Base-by-base conservation (phyloP, 768 basidiomycete species). In the Suillus ampliporus region DNA sequence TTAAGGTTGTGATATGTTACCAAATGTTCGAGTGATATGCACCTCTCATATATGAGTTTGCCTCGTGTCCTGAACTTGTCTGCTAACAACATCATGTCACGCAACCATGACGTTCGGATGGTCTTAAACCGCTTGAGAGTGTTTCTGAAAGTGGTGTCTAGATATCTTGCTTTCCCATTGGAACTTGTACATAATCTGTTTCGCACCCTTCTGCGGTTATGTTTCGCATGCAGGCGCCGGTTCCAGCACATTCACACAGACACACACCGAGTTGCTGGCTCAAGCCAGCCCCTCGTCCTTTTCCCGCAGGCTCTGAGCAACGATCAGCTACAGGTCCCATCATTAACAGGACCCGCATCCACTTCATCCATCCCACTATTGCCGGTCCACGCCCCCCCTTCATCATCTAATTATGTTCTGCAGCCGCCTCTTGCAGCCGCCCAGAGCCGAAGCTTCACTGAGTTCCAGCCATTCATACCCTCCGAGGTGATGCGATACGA, bases 401-500 rank as follows among this genome's bases (percentile, higher is more conserved):
- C 53, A 37, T 11, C 38, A 3, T 40, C 37, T 19, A 40, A 7
- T 56, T 6, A 17, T 56, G 17, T 3, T 9, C 23, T 19, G 2
- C 38, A 56, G 11, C 11, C 11, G 17, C 1, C 54, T 40, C 6
- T 15, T 19, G 3, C 5, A 26, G 17, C 2, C 10, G 11, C 26
- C 11, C 17, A 56, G 23, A 40, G 3, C 17, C 5, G 1, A 9
- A 4, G 2, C 5, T 0, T 15, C 28, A 5, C 17, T 31, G 10
- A 1, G 2, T 56, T 38, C 0, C 23, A 26, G 9, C 37, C 53
- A 26, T 56, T 56, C 13, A 19, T 2, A 2, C 37, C 54, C 38
- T 56, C 38, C 17, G 54, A 56, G 17, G 54, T 56, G 17, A 26
- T 56, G 9, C 54, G 54, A 26, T 56, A 56, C 23, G 23, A 56